These are phyloP conservation scores for Ophiostoma tasmaniense DNA, from an alignment of 2,329 filamentous ascomycete genomes.

Conservation along the genomic window DNA sequence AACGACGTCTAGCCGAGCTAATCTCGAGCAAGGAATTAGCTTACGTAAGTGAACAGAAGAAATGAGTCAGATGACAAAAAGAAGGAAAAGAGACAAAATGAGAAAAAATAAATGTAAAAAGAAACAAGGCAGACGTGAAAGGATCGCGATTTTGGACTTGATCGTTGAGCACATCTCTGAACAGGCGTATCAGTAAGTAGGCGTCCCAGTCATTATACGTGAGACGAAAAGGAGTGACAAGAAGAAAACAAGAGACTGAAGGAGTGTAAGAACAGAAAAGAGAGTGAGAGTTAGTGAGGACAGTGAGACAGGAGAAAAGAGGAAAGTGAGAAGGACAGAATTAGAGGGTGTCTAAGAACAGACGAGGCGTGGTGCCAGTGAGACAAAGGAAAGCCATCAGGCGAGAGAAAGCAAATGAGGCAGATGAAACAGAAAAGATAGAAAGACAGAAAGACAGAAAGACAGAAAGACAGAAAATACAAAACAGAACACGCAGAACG, in stretches of 20 bases:
- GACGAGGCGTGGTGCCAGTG: conserved; percentile 19
- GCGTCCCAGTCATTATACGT: conserved; percentile 10
- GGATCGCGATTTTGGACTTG: background rate
- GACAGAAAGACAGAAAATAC: background rate
- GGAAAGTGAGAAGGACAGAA: background rate
- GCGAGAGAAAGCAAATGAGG: background rate
- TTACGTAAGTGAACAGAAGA: background rate
- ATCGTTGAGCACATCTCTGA: conserved; percentile 5
- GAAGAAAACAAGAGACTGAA: conserved; percentile 8
- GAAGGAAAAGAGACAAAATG: background rate
- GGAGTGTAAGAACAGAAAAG: background rate
- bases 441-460: background rate
- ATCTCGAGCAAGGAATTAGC: background rate
- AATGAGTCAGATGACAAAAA: background rate
- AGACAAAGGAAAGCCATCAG: background rate
- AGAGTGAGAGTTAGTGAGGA: background rate
- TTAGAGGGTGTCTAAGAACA: background rate
- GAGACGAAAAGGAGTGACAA: conserved; percentile 4
- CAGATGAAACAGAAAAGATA: background rate
- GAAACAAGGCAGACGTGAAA: conserved; percentile 3
- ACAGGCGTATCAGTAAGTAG: conserved; percentile 3
- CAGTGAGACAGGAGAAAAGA: background rate
- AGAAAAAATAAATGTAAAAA: conserved; percentile 4
- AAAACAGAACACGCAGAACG: background rate
- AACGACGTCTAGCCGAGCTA: background rate